These are phyloP conservation scores for Rhododendron kiyosumense DNA, from an alignment of 148 eudicot species.

Conservation along the genomic window DNA sequence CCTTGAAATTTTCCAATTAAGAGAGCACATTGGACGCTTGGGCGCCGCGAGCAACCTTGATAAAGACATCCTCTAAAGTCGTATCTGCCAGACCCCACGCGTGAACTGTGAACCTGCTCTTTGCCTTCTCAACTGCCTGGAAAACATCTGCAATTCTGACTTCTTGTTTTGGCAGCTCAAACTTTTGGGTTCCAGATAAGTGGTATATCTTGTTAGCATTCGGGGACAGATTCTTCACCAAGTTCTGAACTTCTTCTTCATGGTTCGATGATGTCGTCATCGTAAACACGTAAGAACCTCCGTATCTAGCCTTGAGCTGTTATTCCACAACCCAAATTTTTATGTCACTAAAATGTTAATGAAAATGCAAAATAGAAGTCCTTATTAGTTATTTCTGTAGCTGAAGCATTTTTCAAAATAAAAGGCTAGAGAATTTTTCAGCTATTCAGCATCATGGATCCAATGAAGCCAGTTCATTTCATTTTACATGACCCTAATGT, in stretches of 20 bases:
- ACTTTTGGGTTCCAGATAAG: conserved; percentile 51
- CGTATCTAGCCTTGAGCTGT: conserved; percentile 69
- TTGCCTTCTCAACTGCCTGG: conserved; percentile 53
- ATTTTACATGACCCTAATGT: background rate
- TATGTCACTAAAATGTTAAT: background rate
- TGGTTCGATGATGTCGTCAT: conserved; percentile 46
- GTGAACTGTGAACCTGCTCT: conserved; percentile 47
- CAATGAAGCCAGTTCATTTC: background rate
- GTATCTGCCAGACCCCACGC: conserved; percentile 82
- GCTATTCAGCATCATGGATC: background rate
- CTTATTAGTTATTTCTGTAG: background rate
- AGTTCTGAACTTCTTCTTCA: conserved; percentile 40
- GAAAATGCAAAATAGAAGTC: background rate
- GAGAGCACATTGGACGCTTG: conserved; percentile 34
- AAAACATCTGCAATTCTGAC: conserved; percentile 56
- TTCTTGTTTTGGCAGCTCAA: conserved; percentile 64
- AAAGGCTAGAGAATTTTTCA: background rate
- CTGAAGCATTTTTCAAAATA: background rate
- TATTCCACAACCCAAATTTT: background rate
- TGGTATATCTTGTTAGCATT: conserved; percentile 25
- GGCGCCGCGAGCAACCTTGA: conserved; percentile 60
- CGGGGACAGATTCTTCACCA: conserved; percentile 37
- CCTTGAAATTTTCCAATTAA: conserved; percentile 12
- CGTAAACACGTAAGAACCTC: conserved; percentile 64
- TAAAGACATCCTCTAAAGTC: conserved; percentile 76